Evolutionary conservation across 768 basidiomycete genomes (phyloP).

Genomic region (Lyophyllum atratum): DNA sequence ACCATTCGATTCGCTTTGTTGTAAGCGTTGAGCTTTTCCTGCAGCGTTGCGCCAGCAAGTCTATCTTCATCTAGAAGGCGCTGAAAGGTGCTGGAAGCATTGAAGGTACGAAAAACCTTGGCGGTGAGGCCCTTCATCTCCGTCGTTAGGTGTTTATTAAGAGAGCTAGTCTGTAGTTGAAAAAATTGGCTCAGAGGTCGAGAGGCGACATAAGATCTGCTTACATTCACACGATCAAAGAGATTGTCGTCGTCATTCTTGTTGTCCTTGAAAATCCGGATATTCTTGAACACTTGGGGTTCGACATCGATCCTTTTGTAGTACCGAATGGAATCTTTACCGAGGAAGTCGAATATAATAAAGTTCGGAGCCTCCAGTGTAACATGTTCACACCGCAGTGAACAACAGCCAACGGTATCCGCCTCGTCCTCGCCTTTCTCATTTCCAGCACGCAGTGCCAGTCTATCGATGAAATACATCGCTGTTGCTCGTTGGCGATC

Average conservation of each 20-base stretch:
- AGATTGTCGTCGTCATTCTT: slow-evolving; percentile 86
- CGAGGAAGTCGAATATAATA: slow-evolving; percentile 95
- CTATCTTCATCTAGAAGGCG: slow-evolving; percentile 75
- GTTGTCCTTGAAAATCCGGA: slow-evolving; percentile 94
- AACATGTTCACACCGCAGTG: slow-evolving; percentile 94
- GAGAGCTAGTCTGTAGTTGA: slow-evolving; percentile 61
- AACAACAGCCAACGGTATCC: slow-evolving; percentile 99
- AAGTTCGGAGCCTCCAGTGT: slow-evolving; percentile 86
- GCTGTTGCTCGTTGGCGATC: slow-evolving; percentile 97
- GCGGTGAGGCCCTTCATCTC: slow-evolving; percentile 99
- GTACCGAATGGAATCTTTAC: slow-evolving; percentile 98
- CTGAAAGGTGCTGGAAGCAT: slow-evolving; percentile 96
- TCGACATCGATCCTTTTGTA: slow-evolving; percentile 91
- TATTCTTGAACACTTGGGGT: slow-evolving; percentile 95
- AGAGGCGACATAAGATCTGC: slow-evolving; percentile 25
- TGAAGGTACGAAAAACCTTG: slow-evolving; percentile 99
- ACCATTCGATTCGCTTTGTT: slow-evolving; percentile 97
- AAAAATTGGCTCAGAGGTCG: slow-evolving; percentile 9
- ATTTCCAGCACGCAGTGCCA: slow-evolving; percentile 97
- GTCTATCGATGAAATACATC: slow-evolving; percentile 97
- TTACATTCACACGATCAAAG: slow-evolving; percentile 93
- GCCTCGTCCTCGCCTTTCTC: slow-evolving; percentile 99
- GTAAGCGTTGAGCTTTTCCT: slow-evolving; percentile 96
- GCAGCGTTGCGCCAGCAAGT: slow-evolving; percentile 67
- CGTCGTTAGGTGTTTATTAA: slow-evolving; percentile 90